These are phyloP conservation scores for Fusarium camptoceras DNA, from an alignment of 2,329 filamentous ascomycete species.

Conservation along the genomic window DNA sequence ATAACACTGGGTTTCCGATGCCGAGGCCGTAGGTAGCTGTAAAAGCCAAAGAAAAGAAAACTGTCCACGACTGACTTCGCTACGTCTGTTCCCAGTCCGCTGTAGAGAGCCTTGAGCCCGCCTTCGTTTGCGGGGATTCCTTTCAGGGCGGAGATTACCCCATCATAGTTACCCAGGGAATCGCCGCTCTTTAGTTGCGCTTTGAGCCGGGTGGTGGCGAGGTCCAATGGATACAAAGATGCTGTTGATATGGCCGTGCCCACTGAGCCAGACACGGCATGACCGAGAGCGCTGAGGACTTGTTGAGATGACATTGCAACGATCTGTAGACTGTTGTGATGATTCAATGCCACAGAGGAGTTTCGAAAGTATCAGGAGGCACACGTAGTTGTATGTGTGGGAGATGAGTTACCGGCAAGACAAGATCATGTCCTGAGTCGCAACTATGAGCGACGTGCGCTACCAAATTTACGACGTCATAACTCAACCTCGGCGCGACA, in stretches of 20 bases:
- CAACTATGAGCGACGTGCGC: constrained; percentile 17
- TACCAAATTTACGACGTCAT: constrained; percentile 37
- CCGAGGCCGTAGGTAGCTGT: constrained; percentile 65
- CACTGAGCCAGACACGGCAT: constrained; percentile 82
- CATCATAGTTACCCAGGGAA: constrained; percentile 66
- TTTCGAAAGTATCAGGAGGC: neutral
- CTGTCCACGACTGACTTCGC: constrained; percentile 78
- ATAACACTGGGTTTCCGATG: constrained; percentile 65
- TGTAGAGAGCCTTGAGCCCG: constrained; percentile 77
- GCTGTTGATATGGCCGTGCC: constrained; percentile 85
- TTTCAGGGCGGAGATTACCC: constrained; percentile 74
- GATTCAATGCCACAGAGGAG: neutral
- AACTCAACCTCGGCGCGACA: constrained; percentile 28
- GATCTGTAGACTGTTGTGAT: neutral
- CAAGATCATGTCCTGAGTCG: constrained; percentile 16
- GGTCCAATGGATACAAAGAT: constrained; percentile 82
- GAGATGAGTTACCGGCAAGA: constrained; percentile 11
- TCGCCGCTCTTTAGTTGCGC: constrained; percentile 73
- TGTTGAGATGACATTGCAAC: constrained; percentile 49
- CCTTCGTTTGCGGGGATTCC: constrained; percentile 80
- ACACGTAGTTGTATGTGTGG: constrained; percentile 20
- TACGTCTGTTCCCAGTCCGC: constrained; percentile 71
- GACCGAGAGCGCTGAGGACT: constrained; percentile 78
- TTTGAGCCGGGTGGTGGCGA: constrained; percentile 85
- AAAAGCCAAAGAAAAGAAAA: constrained; percentile 88